Percentiles rank a stretch among this genome's conserved stretches.
Conservation (phyloP, 495 filamentous ascomycete genomes). For the Penicillium atrosanguineum region DNA sequence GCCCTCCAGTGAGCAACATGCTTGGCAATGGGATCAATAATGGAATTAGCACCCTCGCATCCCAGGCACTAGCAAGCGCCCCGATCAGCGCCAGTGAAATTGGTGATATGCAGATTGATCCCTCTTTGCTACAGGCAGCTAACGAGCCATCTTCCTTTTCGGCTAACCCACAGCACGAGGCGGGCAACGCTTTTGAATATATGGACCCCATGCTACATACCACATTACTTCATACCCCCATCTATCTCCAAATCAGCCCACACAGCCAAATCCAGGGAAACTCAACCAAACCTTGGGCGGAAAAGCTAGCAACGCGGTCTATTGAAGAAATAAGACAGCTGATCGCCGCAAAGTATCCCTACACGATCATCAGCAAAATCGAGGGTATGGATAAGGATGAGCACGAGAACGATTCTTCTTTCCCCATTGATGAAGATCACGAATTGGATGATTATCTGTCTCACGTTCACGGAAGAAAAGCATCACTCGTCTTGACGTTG, state of each 20-base stretch:
- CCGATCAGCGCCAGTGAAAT: constrained; percentile 42
- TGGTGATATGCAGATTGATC: constrained; percentile 64
- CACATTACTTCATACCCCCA: constrained; percentile 41
- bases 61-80: constrained; percentile 49
- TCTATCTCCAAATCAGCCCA: constrained; percentile 64
- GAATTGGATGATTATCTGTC: constrained; percentile 68
- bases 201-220: constrained; percentile 35
- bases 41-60: constrained; percentile 52
- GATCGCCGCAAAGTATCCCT: constrained; percentile 55
- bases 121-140: constrained; percentile 53
- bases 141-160: constrained; percentile 46
- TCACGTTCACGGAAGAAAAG: constrained; percentile 61
- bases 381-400: constrained; percentile 65
- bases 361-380: constrained; percentile 53
- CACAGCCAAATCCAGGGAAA: constrained; percentile 45
- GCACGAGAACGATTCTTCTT: constrained; percentile 53
- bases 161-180: constrained; percentile 38
- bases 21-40: constrained; percentile 38
- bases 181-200: constrained; percentile 36
- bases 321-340: constrained; percentile 54
- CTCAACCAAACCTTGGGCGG: constrained; percentile 58
- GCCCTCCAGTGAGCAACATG: constrained; percentile 22
- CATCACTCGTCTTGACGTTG: constrained; percentile 58
- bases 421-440: constrained; percentile 64
- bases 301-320: constrained; percentile 52